These are phyloP conservation scores for Inonotus obliquus DNA, from an alignment of 1,284 basidiomycete species.

Conservation along the genomic window DNA sequence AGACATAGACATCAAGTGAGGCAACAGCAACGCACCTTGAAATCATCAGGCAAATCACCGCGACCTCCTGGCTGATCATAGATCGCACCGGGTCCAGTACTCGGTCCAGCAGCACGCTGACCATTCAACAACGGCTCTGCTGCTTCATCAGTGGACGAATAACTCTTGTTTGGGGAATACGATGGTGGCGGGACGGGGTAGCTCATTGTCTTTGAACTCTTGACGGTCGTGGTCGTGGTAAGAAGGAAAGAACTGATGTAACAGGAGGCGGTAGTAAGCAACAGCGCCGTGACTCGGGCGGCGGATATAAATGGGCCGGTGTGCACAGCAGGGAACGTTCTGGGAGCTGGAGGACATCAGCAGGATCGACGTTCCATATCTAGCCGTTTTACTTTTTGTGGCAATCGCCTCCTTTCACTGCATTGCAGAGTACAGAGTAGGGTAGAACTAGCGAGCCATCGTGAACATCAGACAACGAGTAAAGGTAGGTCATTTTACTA, in stretches of 20 bases:
- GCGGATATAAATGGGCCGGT: neutral
- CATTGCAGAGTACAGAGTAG: too few relatives aligned
- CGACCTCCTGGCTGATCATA: slow-evolving; percentile 58
- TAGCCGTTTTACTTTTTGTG: neutral
- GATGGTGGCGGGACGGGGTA: slow-evolving; percentile 53
- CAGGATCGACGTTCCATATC: neutral
- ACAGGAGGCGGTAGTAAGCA: neutral
- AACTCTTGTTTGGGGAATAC: slow-evolving; percentile 35
- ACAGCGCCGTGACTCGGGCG: neutral
- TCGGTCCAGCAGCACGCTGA: slow-evolving; percentile 37
- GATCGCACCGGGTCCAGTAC: slow-evolving; percentile 41
- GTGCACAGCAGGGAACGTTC: neutral
- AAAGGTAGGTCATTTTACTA: too few relatives aligned
- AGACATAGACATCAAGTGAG: slow-evolving; percentile 63
- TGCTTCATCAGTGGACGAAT: slow-evolving; percentile 36
- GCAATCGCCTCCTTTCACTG: neutral
- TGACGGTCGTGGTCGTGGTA: neutral
- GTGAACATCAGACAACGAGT: too few relatives aligned
- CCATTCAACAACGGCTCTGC: slow-evolving; percentile 46
- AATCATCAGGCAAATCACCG: too few relatives aligned
- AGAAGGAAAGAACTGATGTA: neutral
- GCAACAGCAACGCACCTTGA: too few relatives aligned
- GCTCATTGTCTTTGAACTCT: slow-evolving; percentile 19
- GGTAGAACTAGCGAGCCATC: too few relatives aligned
- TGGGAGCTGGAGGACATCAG: neutral